Evolutionary conservation across 1,139 yeast genomes (phyloP), one percentile per base, ranked within the genome.

Genomic region (Hanseniaspora uvarum): DNA sequence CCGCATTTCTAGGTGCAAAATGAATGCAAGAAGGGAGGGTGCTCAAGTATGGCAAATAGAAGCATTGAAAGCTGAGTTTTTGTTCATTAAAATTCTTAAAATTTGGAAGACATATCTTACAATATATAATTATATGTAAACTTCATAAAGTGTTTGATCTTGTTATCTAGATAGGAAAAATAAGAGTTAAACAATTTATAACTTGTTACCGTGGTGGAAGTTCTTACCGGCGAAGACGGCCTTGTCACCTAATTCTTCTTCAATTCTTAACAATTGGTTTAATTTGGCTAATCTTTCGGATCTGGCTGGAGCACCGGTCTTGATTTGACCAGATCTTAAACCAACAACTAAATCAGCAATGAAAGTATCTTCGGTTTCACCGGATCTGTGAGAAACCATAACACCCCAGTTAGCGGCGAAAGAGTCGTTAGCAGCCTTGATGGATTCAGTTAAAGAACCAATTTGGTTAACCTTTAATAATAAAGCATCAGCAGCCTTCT

Each of bases 241-340:
- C 79, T 86, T 86, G 80, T 79, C 87, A 70, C 96, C 96, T 70
- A 89, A 84, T 77, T 84, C 87, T 78, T 89, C 95, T 80, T 89
- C 96, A 68, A 89, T 89, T 79, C 96, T 86, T 73, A 89, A 81
- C 74, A 89, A 83, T 80, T 88, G 94, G 83, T 85, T 85, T 74
- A 83, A 83, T 79, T 89, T 89, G 72, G 96, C 96, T 74, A 89
- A 83, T 82, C 97, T 88, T 80, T 89, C 97, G 63, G 96, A 86
- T 80, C 97, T 87, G 65, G 96, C 95, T 71, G 96, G 96, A 70
- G 97, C 96, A 83, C 97, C 97, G 65, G 96, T 85, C 88, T 89
- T 89, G 75, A 89, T 83, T 80, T 89, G 96, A 72, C 96, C 96
- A 64, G 95, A 70, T 81, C 96, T 86, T 72, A 89, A 79, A 78